These are phyloP conservation scores for Neurospora sublineolata DNA, from an alignment of 495 filamentous ascomycete genomes.

Conservation along the genomic window DNA sequence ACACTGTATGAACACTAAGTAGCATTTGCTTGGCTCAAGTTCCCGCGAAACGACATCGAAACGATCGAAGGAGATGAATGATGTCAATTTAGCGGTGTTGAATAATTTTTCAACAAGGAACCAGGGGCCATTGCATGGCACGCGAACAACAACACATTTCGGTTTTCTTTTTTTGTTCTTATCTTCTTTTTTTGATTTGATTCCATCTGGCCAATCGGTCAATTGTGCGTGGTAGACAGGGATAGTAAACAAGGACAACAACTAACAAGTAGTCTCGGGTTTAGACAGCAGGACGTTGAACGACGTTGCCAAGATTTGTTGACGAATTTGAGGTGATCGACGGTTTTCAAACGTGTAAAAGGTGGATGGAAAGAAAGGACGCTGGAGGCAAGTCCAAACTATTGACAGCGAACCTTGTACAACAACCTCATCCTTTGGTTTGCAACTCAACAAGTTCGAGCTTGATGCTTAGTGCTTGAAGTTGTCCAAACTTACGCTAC, in stretches of 20 bases:
- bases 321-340: background rate
- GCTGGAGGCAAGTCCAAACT: background rate
- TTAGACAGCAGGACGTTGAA: background rate
- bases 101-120: background rate
- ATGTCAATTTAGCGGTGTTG: slow-evolving; percentile 5
- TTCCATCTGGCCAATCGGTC: background rate
- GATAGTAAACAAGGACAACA: background rate
- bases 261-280: background rate
- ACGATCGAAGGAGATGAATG: background rate
- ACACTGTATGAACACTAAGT: background rate
- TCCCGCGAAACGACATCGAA: background rate
- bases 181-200: background rate
- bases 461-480: too few species aligned
- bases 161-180: background rate
- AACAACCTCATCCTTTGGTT: too few species aligned
- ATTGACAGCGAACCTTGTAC: too few species aligned
- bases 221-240: background rate
- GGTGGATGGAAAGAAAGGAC: background rate
- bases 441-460: too few species aligned
- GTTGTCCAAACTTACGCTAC: too few species aligned
- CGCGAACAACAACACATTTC: background rate
- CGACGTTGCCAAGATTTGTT: slow-evolving; percentile 8
- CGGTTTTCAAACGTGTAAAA: background rate
- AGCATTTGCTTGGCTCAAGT: background rate
- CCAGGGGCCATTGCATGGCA: background rate